Percentiles rank a stretch among this genome's conserved stretches.
Evolutionary conservation across 768 basidiomycete genomes (phyloP).

Genomic region (Mrakia frigida): DNA sequence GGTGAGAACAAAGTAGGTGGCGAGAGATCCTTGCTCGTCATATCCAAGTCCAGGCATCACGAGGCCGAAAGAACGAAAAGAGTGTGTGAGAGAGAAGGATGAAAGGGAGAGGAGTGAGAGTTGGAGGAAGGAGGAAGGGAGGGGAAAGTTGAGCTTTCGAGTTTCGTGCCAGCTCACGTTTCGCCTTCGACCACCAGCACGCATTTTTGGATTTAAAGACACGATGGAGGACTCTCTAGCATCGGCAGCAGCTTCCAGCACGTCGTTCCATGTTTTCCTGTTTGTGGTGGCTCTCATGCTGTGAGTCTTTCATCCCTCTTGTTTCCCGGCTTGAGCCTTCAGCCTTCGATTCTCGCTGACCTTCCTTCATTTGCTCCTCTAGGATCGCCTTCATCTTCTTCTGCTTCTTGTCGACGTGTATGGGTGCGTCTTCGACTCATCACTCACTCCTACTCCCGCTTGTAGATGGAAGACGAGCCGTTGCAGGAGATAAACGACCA

Average conservation of each 20-base stretch:
- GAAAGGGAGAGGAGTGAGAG: too few relatives aligned
- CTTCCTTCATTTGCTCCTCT: background rate
- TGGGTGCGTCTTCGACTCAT: background rate
- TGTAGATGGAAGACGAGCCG: background rate
- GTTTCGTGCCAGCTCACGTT: background rate
- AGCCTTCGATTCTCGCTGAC: background rate
- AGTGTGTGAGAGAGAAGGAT: background rate
- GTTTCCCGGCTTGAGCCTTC: too few relatives aligned
- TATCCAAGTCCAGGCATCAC: slow-evolving; percentile 37
- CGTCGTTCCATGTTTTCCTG: slow-evolving; percentile 8
- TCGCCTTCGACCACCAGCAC: background rate
- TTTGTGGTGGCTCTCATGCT: background rate
- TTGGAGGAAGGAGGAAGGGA: background rate
- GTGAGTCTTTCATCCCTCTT: background rate
- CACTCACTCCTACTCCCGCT: too few relatives aligned
- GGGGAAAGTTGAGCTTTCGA: too few relatives aligned
- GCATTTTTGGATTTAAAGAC: too few relatives aligned
- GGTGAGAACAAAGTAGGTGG: slow-evolving; percentile 76
- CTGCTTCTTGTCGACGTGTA: slow-evolving; percentile 14
- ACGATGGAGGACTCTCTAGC: too few relatives aligned
- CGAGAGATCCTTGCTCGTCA: slow-evolving; percentile 45
- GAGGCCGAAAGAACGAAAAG: background rate
- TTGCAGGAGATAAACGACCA: background rate
- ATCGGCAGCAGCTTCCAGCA: background rate
- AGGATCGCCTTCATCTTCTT: slow-evolving; percentile 10